Conservation (phyloP, 1,284 basidiomycete species). For the Dichomitus squalens region DNA sequence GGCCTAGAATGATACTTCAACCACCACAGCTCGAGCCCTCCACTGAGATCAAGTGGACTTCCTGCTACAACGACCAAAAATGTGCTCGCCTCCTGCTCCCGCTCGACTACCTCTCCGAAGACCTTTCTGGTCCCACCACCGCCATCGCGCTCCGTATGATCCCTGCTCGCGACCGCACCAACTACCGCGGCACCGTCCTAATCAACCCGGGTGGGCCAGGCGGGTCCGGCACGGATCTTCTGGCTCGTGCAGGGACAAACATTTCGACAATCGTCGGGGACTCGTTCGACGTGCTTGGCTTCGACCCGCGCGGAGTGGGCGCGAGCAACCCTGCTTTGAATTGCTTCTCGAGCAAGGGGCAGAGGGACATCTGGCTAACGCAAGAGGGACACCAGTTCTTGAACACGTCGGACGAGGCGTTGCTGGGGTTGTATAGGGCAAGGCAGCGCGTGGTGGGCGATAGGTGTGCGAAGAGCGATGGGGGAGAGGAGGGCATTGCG, state of each 20-base stretch:
- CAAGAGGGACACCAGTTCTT: constrained; percentile 7
- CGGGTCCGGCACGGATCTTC: constrained; percentile 41
- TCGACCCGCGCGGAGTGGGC: constrained; percentile 40
- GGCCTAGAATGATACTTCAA: too few relatives aligned
- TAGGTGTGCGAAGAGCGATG: constrained; percentile 17
- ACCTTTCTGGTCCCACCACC: constrained; percentile 30
- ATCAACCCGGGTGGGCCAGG: constrained; percentile 59
- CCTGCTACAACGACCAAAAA: constrained; percentile 25
- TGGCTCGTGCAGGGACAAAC: not conserved
- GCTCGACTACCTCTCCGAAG: constrained; percentile 35
- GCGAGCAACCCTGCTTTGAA: constrained; percentile 21
- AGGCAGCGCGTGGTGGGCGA: constrained; percentile 11
- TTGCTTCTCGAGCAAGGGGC: constrained; percentile 18
- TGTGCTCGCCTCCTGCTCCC: constrained; percentile 36
- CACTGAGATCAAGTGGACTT: constrained; percentile 24
- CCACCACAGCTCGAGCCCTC: constrained; percentile 18
- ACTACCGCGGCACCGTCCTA: constrained; percentile 48
- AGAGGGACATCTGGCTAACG: constrained; percentile 18
- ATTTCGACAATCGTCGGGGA: constrained; percentile 20
- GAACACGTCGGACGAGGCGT: constrained; percentile 11
- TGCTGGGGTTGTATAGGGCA: constrained; percentile 10
- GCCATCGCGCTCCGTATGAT: constrained; percentile 40
- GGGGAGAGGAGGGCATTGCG: constrained; percentile 34
- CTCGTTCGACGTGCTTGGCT: constrained; percentile 42
- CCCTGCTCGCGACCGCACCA: constrained; percentile 25